Percentiles rank a stretch among this genome's conserved stretches.
phyloP scores from a whole-genome alignment of 805 yeast genomes.

The Hanseniaspora pseudoguilliermondii region DNA sequence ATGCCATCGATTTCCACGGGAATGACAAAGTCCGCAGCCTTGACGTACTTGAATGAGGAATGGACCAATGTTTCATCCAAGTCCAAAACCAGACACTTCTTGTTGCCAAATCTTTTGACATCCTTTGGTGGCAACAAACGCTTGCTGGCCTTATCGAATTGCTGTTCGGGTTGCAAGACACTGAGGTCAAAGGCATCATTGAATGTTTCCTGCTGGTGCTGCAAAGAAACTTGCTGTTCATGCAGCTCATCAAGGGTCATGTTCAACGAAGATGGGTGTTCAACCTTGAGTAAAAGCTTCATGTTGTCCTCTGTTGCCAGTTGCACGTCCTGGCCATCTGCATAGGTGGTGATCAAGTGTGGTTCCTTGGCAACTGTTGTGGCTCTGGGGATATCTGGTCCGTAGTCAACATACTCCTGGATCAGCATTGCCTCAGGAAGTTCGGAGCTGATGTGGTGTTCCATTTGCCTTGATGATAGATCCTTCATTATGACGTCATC shows the following conservation, averaged over 20 bases:
- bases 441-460: slow-evolving; percentile 1
- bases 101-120: slow-evolving; percentile 34
- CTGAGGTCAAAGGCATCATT: slow-evolving; percentile 42
- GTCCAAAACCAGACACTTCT: slow-evolving; percentile 82
- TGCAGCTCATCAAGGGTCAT: slow-evolving; percentile 14
- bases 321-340: slow-evolving; percentile 4
- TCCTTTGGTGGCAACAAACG: slow-evolving; percentile 46
- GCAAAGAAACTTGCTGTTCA: slow-evolving; percentile 15
- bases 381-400: slow-evolving; percentile 4
- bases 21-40: slow-evolving; percentile 89
- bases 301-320: slow-evolving; percentile 15
- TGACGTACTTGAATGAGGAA: slow-evolving; percentile 79
- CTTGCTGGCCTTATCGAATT: slow-evolving; percentile 50
- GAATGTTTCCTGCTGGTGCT: slow-evolving; percentile 20
- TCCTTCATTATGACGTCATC: slow-evolving; percentile 10
- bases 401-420: slow-evolving; percentile 11
- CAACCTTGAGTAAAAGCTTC: slow-evolving; percentile 17
- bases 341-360: background rate
- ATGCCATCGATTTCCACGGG: slow-evolving; percentile 94
- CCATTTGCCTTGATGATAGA: background rate
- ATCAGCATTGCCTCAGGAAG: slow-evolving; percentile 8
- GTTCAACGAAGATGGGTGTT: slow-evolving; percentile 17
- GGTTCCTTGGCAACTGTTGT: background rate
- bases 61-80: slow-evolving; percentile 94
- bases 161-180: slow-evolving; percentile 59